Conservation (phyloP, 2,329 filamentous ascomycete genomes). For the Cyclaneusma minus region DNA sequence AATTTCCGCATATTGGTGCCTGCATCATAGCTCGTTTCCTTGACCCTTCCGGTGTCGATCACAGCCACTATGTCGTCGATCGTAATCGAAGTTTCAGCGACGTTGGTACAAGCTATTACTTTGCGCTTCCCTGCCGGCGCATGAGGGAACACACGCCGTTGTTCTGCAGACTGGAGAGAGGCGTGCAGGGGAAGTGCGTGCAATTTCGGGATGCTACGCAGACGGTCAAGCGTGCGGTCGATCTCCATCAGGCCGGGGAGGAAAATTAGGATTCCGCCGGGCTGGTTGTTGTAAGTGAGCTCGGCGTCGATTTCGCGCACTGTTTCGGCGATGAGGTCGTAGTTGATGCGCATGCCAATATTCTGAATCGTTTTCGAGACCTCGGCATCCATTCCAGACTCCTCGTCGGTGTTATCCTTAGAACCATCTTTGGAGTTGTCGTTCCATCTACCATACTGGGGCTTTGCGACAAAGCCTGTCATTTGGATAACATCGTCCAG, state of each 20-base stretch:
- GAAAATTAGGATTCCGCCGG: slow-evolving; percentile 90
- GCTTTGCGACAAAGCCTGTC: slow-evolving; percentile 49
- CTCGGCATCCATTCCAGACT: slow-evolving; percentile 31
- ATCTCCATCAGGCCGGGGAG: slow-evolving; percentile 88
- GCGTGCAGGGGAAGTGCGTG: slow-evolving; percentile 83
- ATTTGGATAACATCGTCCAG: slow-evolving; percentile 74
- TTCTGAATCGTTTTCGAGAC: slow-evolving; percentile 58
- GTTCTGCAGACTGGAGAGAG: slow-evolving; percentile 75
- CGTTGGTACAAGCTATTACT: slow-evolving; percentile 87
- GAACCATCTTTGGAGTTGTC: slow-evolving; percentile 25
- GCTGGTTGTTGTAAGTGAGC: slow-evolving; percentile 44
- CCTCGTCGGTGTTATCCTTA: slow-evolving; percentile 27
- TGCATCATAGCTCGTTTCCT: slow-evolving; percentile 89
- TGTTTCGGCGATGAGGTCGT: slow-evolving; percentile 67
- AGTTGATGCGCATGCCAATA: slow-evolving; percentile 77
- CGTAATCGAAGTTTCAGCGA: slow-evolving; percentile 95
- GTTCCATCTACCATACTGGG: slow-evolving; percentile 16
- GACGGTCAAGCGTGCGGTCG: slow-evolving; percentile 55
- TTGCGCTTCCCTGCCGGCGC: slow-evolving; percentile 73
- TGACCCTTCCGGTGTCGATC: slow-evolving; percentile 88
- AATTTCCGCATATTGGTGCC: slow-evolving; percentile 88
- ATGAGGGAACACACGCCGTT: slow-evolving; percentile 68
- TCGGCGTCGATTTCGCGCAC: slow-evolving; percentile 70
- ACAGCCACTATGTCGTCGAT: slow-evolving; percentile 96
- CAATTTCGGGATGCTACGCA: slow-evolving; percentile 49